Base-by-base conservation (phyloP, 208 protist genomes). In the Plasmodiophora brassicae region DNA sequence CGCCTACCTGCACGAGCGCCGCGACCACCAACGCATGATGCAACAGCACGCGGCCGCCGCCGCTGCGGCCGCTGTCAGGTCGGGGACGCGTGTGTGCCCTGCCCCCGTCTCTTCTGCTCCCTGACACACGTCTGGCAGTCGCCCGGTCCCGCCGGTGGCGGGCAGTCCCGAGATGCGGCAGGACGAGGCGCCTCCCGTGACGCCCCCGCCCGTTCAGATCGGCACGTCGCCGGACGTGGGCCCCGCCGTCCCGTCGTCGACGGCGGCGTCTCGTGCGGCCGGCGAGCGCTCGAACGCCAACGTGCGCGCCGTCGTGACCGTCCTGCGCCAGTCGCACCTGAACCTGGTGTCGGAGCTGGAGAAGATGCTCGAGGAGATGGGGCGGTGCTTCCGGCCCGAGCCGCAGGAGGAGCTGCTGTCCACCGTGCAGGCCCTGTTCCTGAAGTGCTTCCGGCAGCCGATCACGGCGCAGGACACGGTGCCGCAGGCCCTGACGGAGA, bases 311-410 rank as follows among this genome's bases (percentile, higher is more conserved):
- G 87, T 89, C 10, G 87, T 89, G 65, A 89, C 39, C 57, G 87
- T 87, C 10, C 60, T 89, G 22, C 54, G 87, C 28, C 38, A 36
- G 10, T 46, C 38, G 53, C 87, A 89, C 45, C 71, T 71, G 25
- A 89, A 45, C 71, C 71, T 89, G 53, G 83, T 89, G 71, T 28
- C 46, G 5, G 87, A 89, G 45, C 25, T 89, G 5, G 87, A 89
- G 35, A 85, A 87, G 32, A 89, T 89, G 87, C 60, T 89, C 8
- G 87, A 89, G 14, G 87, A 89, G n/a, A 50, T 89, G 20, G 83
- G 87, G 25, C 57, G 87, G 20, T 39, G 87, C 28, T 89, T 89
- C 87, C 57, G 83, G 35, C 87, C 87, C 71, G 87, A 89, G 44
- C 87, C 87, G 1, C 53, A 89, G 36, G 87, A 89, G 86, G 87